Evolutionary conservation across 208 protist species (phyloP), one percentile per base, ranked within the genome.

Genomic region (Leishmania braziliensis): DNA sequence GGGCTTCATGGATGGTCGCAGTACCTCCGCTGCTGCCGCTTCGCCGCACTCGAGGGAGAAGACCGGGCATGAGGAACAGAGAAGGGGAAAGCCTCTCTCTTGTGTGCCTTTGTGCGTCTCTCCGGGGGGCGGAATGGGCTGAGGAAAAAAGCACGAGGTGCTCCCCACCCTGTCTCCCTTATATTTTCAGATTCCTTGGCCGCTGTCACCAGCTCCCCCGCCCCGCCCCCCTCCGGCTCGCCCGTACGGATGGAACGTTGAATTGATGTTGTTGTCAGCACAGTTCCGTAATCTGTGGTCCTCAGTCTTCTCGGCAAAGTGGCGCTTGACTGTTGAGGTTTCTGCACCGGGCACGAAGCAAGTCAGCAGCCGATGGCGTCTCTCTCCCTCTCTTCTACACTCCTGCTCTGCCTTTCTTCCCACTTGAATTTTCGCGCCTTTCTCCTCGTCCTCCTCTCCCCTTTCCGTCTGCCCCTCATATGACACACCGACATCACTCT

Each of bases 391-490:
- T 60, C 33, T 75, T 20, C 56, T 20, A 20, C 10, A 54, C 39
- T 26, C 46, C 62, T 72, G 33, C 66, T 50, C 66, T 33, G 36
- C 51, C 63, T 20, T 74, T 18, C 68, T 58, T 26, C 26, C 10
- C 43, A 9, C 43, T 29, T 69, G 58, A 68, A 54, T 69, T 46
- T 20, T 77, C 39, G 66, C 20, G 46, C 51, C 68, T 58, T 84
- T 54, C 75, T 83, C 82, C 79, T 58, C 84, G 33, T 69, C 71
- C 51, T 16, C 12, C 72, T 66, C 62, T 70, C 29, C n/a, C 39
- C 53, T 66, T 74, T 50, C 36, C 71, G 58, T 48, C 77, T 26
- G 5, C 23, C 68, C 43, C 68, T 72, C 6, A 12, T n/a, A 20
- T 33, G 12, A 20, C 68, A 72, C 39, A 46, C 68, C 20, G 18